Evolutionary conservation across 495 filamentous ascomycete species (phyloP).

Genomic region (Penicillium macrosclerotiorum): DNA sequence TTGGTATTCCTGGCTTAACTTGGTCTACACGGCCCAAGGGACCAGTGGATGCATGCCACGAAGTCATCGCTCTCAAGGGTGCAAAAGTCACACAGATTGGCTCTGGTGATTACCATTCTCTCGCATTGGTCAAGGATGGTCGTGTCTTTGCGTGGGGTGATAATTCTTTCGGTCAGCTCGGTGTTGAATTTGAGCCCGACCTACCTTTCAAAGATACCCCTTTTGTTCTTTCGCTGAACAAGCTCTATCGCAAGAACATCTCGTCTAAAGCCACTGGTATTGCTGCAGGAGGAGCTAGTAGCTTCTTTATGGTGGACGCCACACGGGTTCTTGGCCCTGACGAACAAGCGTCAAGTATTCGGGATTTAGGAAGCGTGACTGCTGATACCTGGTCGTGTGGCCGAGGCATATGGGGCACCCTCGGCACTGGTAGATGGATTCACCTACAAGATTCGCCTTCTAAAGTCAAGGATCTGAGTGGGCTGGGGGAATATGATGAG

Average conservation of each 20-base stretch:
- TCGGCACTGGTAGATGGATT: conserved; percentile 88
- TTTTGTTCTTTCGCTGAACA: conserved; percentile 60
- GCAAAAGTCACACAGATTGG: conserved; percentile 70
- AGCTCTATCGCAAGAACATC: conserved; percentile 62
- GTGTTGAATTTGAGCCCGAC: conserved; percentile 63
- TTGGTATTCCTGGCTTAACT: conserved; percentile 78
- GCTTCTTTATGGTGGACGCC: conserved; percentile 83
- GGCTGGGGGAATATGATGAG: conserved; percentile 84
- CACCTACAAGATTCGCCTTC: conserved; percentile 75
- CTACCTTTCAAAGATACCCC: conserved; percentile 66
- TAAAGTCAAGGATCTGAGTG: conserved; percentile 81
- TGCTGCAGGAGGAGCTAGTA: conserved; percentile 80
- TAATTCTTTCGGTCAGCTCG: conserved; percentile 83
- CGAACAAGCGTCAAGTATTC: conserved; percentile 38
- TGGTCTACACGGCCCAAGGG: conserved; percentile 77
- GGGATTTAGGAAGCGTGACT: conserved; percentile 51
- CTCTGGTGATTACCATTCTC: conserved; percentile 82
- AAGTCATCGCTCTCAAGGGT: conserved; percentile 62
- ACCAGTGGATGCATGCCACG: conserved; percentile 75
- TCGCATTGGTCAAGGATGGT: conserved; percentile 71
- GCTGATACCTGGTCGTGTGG: conserved; percentile 86
- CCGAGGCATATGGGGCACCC: conserved; percentile 74
- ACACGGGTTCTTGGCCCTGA: conserved; percentile 49
- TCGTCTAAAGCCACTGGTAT: conserved; percentile 65
- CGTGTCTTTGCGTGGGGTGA: conserved; percentile 87